Evolutionary conservation across 2,329 filamentous ascomycete genomes (phyloP), one percentile per base, ranked within the genome.

Genomic region (Fusarium sterilihyphosum): DNA sequence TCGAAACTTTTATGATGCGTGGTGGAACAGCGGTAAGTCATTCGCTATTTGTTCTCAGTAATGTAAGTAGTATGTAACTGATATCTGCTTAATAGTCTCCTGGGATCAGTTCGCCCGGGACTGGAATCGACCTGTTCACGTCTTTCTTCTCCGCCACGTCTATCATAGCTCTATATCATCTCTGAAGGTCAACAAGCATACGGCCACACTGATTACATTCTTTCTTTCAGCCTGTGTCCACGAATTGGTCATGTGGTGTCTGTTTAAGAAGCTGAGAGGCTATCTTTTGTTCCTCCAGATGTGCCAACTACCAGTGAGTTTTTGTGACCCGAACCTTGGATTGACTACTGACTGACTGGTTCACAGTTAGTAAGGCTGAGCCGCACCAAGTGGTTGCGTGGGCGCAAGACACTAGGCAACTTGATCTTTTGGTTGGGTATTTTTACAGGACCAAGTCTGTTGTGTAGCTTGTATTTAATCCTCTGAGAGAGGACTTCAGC

Each of bases 41-140:
- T 17, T 18, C 10, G 26, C 10, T 14, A 6, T 22, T 13, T 24
- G n/a, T 20, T n/a, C 14, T 35, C 20, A 24, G 33, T 17, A 54
- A 29, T 14, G 40, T 22, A 12, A 22, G 12, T 44, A 14, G 12
- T 44, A 14, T 31, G 16, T n/a, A 35, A 33, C 72, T 74, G 43
- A 74, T 35, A 29, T 52, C 24, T 47, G 18, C 29, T 59, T 4
- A 22, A 26, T 20, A 86, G 86, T 89, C 7, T 89, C 88, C 1
- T 94, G 91, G 89, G 92, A 95, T 77, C 91, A 94, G 79, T 96
- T 93, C 77, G 93, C 93, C 8, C 87, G 93, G 44, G 92, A 94
- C 79, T 95, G 93, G 93, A 95, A 95, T 79, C 82, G 84, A 6
- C 93, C 93, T 0, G 93, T 95, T 8, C 93, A 95, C 79, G 91